Base-by-base conservation (phyloP, 345 rosid species). In the Syzygium jambos region DNA sequence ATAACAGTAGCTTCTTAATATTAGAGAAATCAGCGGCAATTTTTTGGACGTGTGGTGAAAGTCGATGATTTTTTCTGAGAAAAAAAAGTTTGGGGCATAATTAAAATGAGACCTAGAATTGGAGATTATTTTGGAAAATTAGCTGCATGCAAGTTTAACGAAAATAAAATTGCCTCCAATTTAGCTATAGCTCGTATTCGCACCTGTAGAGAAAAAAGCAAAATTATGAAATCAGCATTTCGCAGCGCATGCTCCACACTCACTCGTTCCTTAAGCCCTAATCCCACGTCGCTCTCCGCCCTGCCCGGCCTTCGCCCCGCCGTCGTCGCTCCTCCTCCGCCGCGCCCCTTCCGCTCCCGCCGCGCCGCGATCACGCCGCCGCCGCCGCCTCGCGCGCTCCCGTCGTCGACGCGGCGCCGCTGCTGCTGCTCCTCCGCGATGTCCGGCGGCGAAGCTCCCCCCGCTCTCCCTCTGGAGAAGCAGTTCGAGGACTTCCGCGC, bases 401-500 rank as follows among this genome's bases (percentile, higher is more conserved):
- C 49, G 55, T 61, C 88, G 13, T 82, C 86, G 4, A 21, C 88
- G 43, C 78, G 89, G 88, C 78, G 88, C 85, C 27, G 65, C 65
- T 59, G 30, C 65, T 57, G 1, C 63, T 57, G 29, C 57, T 90
- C 90, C 65, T 87, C 87, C 34, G 57, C 95, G 51, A 97, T 97
- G 98, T 91, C 93, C 30, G 91, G 89, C 88, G 90, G 92, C 53
- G 95, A 89, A 13, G 88, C 85, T 25, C 84, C 87, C 78, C 84
- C 87, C 68, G 89, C 91, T 13, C 88, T 92, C 85, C 89, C 85
- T 54, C 91, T 98, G 25, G 98, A 95, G 92, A 93, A 91, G 87
- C 99, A 98, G 93, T 98, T 98, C 91, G 94, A 95, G 90, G 92
- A 53, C 86, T 92, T 98, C 89, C 96, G 99, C 30, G 88, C 80